Base-by-base conservation (phyloP, 257 asterid species). In the Striga asiatica region DNA sequence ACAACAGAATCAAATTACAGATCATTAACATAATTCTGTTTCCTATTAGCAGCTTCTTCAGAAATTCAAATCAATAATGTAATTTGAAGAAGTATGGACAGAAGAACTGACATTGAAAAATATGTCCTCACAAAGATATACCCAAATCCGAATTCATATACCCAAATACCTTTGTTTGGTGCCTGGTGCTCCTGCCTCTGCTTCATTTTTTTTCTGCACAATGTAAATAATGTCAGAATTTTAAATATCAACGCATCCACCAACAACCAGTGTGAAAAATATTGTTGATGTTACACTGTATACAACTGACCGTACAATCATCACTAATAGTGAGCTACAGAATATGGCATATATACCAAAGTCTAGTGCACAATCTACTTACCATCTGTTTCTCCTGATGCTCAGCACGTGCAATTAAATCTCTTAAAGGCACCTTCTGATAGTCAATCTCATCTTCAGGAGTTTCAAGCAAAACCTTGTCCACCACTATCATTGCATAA, bases 401-500 rank as follows among this genome's bases (percentile, higher is more conserved):
- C 68, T 87, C 98, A 7, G 84, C 93, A 48, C 88, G 85, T 59
- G 81, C 53, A 73, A 91, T 74, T 58, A 91, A 62, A 72, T 87
- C 94, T 81, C 84, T 81, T 38, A 91, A 66, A 65, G 89, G 78
- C 68, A 84, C 71, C 64, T 60, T 74, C 56, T 63, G 66, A 62
- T 60, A 71, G 61, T 91, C 93, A 69, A 84, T 67, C 52, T 77
- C 94, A 24, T 87, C 95, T 64, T 85, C 88, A 20, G 95, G 95
- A 43, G 77, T 79, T 65, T 78, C 81, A 60, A 91, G 76, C 66
- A 87, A 74, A 61, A 49, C 72, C 78, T 77, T 74, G 81, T 84
- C 81, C 74, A 84, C 98, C 84, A 61, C 34, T 57, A 43, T 35
- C 6, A 41, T 43, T 50, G 54, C 8, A 70, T 58, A 71, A 9